phyloP scores from a whole-genome alignment of 305 asterid genomes.

The Fraxinus velutina region DNA sequence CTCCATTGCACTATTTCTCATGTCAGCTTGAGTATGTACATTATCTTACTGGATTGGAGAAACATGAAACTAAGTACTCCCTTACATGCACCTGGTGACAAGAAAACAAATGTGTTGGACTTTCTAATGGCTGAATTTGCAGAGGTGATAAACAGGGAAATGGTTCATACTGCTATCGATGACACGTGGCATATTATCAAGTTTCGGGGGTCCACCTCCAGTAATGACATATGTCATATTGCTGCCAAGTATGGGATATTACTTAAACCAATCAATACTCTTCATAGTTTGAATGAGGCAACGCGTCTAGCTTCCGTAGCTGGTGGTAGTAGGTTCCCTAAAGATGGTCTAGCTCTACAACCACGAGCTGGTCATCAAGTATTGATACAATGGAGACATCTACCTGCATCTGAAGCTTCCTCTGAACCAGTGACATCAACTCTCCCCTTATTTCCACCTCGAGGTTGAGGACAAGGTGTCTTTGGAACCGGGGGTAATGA shows the following conservation, averaged over 20 bases:
- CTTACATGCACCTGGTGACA: conserved; percentile 71
- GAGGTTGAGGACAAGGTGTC: background rate
- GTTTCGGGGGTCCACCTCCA: background rate
- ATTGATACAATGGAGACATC: background rate
- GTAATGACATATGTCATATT: background rate
- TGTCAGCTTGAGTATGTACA: conserved; percentile 92
- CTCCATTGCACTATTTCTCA: conserved; percentile 89
- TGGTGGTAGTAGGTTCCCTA: too few relatives aligned
- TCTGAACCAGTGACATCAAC: background rate
- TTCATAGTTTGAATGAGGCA: too few relatives aligned
- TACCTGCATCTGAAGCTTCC: background rate
- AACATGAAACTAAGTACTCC: conserved; percentile 90
- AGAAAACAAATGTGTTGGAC: conserved; percentile 82
- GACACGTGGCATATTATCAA: background rate
- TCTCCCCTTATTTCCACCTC: background rate
- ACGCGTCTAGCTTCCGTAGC: too few relatives aligned
- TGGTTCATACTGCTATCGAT: background rate
- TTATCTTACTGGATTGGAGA: conserved; percentile 84
- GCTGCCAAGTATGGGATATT: too few relatives aligned
- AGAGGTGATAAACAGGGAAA: conserved; percentile 22
- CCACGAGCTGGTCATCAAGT: background rate
- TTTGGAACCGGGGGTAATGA: background rate
- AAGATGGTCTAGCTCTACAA: too few relatives aligned
- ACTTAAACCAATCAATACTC: too few relatives aligned
- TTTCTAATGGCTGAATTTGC: conserved; percentile 95